phyloP scores from a whole-genome alignment of 768 basidiomycete genomes.

The Agrocybe pediades region DNA sequence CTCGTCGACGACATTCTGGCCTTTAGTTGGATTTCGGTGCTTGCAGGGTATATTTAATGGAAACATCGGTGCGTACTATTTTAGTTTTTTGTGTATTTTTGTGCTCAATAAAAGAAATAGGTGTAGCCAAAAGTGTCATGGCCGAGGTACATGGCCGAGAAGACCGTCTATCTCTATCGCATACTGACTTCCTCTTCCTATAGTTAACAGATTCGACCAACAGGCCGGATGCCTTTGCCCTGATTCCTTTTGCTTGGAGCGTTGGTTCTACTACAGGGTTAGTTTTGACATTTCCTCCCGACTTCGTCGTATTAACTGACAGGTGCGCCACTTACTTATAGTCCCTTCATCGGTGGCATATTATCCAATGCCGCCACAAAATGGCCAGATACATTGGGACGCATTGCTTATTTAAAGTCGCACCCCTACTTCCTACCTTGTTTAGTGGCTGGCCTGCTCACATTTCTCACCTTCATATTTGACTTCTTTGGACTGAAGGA shows the following conservation, averaged over 20 bases:
- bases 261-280: conserved; percentile 35
- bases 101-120: conserved; percentile 25
- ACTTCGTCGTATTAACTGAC: background rate
- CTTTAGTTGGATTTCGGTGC: conserved; percentile 25
- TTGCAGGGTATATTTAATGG: conserved; percentile 30
- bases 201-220: conserved; percentile 28
- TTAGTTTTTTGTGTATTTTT: background rate
- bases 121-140: conserved; percentile 45
- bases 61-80: conserved; percentile 25
- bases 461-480: conserved; percentile 35
- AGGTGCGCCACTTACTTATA: too few species aligned
- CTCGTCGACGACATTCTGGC: conserved; percentile 39
- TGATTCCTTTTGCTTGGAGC: conserved; percentile 37
- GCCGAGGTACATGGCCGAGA: conserved; percentile 36
- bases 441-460: conserved; percentile 32
- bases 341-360: conserved; percentile 67
- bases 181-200: background rate
- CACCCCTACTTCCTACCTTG: conserved; percentile 56
- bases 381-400: conserved; percentile 62
- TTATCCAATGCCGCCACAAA: conserved; percentile 58
- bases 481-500: conserved; percentile 43
- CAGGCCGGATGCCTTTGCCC: conserved; percentile 37
- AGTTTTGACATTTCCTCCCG: background rate
- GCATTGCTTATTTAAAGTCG: conserved; percentile 29
- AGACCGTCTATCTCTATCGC: background rate